These are phyloP conservation scores for Thinopyrum elongatum DNA, from an alignment of 176 grass and related monocot genomes.

Conservation along the genomic window DNA sequence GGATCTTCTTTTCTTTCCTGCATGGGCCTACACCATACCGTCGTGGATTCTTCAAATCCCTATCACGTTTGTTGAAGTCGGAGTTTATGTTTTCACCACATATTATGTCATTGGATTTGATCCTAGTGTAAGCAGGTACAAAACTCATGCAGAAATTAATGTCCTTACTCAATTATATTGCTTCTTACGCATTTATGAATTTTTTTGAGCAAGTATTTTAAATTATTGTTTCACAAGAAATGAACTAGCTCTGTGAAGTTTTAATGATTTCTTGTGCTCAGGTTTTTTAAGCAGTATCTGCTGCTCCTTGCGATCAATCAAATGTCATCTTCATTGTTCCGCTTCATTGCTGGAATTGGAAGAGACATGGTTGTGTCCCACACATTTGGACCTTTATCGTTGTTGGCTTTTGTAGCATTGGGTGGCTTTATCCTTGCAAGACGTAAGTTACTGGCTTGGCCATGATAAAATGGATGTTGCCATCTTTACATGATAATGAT, in stretches of 20 bases:
- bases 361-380: slow-evolving; percentile 74
- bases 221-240: background rate
- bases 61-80: slow-evolving; percentile 77
- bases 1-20: slow-evolving; percentile 79
- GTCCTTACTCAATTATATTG: no score
- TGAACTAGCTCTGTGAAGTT: background rate
- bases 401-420: slow-evolving; percentile 49
- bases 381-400: slow-evolving; percentile 60
- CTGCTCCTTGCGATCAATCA: slow-evolving; percentile 59
- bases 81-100: slow-evolving; percentile 57
- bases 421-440: slow-evolving; percentile 75
- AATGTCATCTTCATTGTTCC: slow-evolving; percentile 76
- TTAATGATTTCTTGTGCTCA: slow-evolving; percentile 29
- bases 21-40: no score
- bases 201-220: background rate
- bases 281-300: slow-evolving; percentile 82
- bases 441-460: slow-evolving; percentile 43
- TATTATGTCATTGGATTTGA: slow-evolving; percentile 85
- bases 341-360: slow-evolving; percentile 63
- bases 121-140: slow-evolving; percentile 57
- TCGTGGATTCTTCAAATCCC: slow-evolving; percentile 82
- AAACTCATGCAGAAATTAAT: background rate
- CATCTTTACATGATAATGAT: background rate
- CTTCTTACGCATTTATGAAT: background rate
- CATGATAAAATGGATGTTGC: background rate